These are phyloP conservation scores for Pugionium dolabratum DNA, from an alignment of 345 rosid genomes.

Conservation along the genomic window DNA sequence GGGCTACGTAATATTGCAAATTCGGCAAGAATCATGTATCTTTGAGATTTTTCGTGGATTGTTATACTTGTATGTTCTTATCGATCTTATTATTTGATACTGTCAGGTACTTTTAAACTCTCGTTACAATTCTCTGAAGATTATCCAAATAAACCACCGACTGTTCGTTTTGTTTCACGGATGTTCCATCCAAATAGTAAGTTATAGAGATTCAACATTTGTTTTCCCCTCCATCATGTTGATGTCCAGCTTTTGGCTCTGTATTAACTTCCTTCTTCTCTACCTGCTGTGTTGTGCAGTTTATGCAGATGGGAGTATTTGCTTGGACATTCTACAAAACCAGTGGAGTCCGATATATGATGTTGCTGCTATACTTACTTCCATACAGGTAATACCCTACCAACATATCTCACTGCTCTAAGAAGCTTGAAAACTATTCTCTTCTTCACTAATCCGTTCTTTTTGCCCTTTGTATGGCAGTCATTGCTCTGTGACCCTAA, in stretches of 20 bases:
- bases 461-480: conserved; percentile 34
- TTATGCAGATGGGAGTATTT: conserved; percentile 96
- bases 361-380: conserved; percentile 95
- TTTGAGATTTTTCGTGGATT: conserved; percentile 6
- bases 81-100: conserved; percentile 7
- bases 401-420: background rate
- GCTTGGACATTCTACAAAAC: conserved; percentile 92
- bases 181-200: conserved; percentile 74
- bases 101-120: conserved; percentile 64
- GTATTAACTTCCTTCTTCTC: conserved; percentile 5
- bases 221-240: conserved; percentile 1
- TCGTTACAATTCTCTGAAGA: conserved; percentile 64
- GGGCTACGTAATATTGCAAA: background rate
- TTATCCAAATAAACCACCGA: conserved; percentile 72
- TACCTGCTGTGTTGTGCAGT: conserved; percentile 52
- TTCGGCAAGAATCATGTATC: background rate
- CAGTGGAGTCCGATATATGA: conserved; percentile 99
- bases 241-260: background rate
- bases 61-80: background rate
- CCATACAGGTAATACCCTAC: conserved; percentile 68
- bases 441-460: conserved; percentile 10
- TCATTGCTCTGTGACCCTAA: conserved; percentile 83
- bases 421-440: background rate
- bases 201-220: conserved; percentile 24
- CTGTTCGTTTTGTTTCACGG: conserved; percentile 64